Percentiles rank a stretch among this genome's conserved stretches.
These are phyloP conservation scores for Petrea volubilis DNA, from an alignment of 257 asterid genomes.

Conservation along the genomic window DNA sequence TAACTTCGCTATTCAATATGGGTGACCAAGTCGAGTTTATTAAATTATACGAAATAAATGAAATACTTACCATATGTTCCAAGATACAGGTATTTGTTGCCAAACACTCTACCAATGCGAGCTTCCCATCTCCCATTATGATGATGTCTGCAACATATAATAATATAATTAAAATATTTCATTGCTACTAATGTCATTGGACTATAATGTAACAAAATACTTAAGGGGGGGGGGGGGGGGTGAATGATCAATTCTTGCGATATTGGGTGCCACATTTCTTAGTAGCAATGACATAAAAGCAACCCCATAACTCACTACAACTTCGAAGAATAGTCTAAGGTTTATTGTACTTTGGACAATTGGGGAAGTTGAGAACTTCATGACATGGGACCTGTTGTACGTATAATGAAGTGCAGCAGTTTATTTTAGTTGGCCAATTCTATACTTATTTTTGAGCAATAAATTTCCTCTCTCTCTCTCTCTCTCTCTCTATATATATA, in stretches of 20 bases:
- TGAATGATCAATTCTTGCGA: background rate
- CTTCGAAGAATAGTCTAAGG: background rate
- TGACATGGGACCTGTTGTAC: constrained; percentile 5
- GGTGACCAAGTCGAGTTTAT: too few relatives aligned
- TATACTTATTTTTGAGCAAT: constrained; percentile 1
- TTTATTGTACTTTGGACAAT: background rate
- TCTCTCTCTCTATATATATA: background rate
- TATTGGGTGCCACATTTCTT: background rate
- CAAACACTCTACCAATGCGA: constrained; percentile 91
- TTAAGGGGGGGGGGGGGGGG: too few relatives aligned
- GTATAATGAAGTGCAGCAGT: background rate
- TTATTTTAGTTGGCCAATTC: constrained; percentile 19
- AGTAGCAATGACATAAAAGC: background rate
- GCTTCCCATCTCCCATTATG: constrained; percentile 99
- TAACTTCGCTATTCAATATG: too few relatives aligned
- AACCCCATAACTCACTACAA: background rate
- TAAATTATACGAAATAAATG: background rate
- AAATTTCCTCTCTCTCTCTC: background rate
- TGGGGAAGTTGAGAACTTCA: background rate
- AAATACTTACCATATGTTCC: constrained; percentile 82
- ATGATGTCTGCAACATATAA: constrained; percentile 59
- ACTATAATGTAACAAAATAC: background rate
- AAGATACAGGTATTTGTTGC: constrained; percentile 95
- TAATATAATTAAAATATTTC: background rate
- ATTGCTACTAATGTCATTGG: background rate